Conservation (phyloP, 2,329 filamentous ascomycete genomes). For the Emericellopsis cladophorae region DNA sequence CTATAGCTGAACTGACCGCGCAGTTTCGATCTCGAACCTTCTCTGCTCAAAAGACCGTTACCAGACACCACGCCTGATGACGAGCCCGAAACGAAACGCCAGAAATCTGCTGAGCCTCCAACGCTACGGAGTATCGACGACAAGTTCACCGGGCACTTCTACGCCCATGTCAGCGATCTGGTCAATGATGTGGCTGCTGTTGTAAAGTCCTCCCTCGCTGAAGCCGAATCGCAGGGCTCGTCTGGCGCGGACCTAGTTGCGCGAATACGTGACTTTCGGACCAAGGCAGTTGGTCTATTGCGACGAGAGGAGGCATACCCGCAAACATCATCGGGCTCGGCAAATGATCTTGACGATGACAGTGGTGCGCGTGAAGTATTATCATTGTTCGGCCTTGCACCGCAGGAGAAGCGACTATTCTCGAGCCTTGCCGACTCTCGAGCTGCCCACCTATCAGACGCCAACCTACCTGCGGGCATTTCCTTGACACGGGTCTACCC, state of each 20-base stretch:
- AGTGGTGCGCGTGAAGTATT: constrained; percentile 35
- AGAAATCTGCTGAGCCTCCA: constrained; percentile 37
- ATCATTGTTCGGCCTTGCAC: constrained; percentile 64
- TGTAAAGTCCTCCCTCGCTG: constrained; percentile 32
- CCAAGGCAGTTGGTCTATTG: constrained; percentile 49
- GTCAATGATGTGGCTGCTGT: constrained; percentile 42
- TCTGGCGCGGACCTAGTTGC: constrained; percentile 13
- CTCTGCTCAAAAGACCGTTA: constrained; percentile 41
- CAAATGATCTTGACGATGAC: constrained; percentile 25
- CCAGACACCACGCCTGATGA: constrained; percentile 26
- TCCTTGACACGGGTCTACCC: constrained; percentile 27
- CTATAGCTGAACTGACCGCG: constrained; percentile 11
- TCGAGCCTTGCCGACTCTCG: constrained; percentile 54
- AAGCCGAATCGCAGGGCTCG: constrained; percentile 20
- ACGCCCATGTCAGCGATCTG: constrained; percentile 52
- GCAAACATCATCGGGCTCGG: constrained; percentile 19
- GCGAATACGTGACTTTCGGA: constrained; percentile 44
- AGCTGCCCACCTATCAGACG: constrained; percentile 18
- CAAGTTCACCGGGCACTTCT: constrained; percentile 37
- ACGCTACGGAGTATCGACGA: constrained; percentile 32
- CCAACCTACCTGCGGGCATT: constrained; percentile 62
- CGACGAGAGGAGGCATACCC: constrained; percentile 46
- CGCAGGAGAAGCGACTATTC: constrained; percentile 66
- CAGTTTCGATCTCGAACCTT: constrained; percentile 42
- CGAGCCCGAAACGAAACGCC: constrained; percentile 47